These are phyloP conservation scores for Rhododendron ferrugineum DNA, from an alignment of 148 eudicot genomes.

Conservation along the genomic window DNA sequence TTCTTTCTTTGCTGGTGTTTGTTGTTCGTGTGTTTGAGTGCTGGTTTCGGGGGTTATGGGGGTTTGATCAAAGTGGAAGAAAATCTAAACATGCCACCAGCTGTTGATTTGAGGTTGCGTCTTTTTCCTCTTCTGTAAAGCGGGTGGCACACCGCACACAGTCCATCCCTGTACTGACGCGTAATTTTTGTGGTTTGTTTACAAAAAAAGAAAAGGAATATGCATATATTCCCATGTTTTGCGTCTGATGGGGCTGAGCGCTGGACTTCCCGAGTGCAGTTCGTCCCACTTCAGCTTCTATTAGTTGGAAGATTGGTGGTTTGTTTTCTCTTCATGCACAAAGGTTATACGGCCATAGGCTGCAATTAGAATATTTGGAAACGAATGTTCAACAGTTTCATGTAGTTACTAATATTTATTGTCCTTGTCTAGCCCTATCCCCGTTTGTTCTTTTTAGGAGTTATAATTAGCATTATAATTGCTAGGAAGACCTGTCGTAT, in stretches of 20 bases:
- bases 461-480: not conserved
- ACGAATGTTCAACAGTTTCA: not conserved
- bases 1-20: not conserved
- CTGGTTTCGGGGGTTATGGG: not conserved
- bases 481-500: not conserved
- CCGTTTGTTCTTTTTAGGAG: not conserved
- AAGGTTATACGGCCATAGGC: not conserved
- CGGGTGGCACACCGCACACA: not conserved
- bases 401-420: not conserved
- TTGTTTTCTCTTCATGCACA: not conserved
- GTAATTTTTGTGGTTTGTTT: not conserved
- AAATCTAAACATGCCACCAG: not conserved
- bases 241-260: not conserved
- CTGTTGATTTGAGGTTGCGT: not conserved
- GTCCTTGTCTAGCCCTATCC: not conserved
- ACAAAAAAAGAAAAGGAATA: not conserved
- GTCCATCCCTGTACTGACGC: not conserved
- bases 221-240: not conserved
- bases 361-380: not conserved
- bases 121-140: not conserved
- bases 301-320: not conserved
- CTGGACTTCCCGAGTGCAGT: not conserved
- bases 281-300: not conserved
- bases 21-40: not conserved
- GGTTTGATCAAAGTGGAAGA: not conserved